Evolutionary conservation across 768 basidiomycete genomes (phyloP), one percentile per base, ranked within the genome.

Genomic region (Daedalea quercina): DNA sequence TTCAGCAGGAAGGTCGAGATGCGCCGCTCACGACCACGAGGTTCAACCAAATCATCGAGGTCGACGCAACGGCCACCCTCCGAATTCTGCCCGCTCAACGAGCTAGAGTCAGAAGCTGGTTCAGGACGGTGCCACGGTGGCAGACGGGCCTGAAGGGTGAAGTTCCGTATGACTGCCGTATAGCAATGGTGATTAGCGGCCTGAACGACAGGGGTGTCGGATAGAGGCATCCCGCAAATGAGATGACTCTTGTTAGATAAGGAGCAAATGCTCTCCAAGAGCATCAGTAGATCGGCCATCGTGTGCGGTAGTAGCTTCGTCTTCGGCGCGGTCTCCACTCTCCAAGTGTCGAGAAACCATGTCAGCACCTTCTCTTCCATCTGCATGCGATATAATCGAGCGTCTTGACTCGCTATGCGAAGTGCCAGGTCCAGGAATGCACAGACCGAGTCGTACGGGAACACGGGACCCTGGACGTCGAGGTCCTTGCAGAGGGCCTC

Each of bases 381-480:
- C 25, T 84, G 84, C 77, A 93, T 79, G 15, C 87, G 80, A 68
- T 90, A 90, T 15, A 97, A 69, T 19, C 86, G 78, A 53, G 87
- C 85, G 63, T 98, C 93, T 62, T 86, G 84, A 53, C 79, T 82
- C 0, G 91, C 84, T 22, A 91, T 72, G 17, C 73, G 76, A 44
- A 97, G 72, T 51, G 82, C 85, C 24, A 78, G 72, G 4, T 79
- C 70, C 44, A 97, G 73, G 64, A 98, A 92, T 52, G 75, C 73
- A 72, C 94, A 96, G 35, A 95, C 91, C 1, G 94, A 84, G 63
- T 99, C 96, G 60, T 79, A 88, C 0, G 94, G 92, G 60, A 80
- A 85, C 13, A 82, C 71, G 1, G 94, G 94, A 0, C 94, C 94
- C 69, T 98, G 95, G 15, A 96, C 78, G 57, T 91, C 87, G 53